These are phyloP conservation scores for Thuidium tamariscinum DNA, from an alignment of 225 moss, liverwort and hornwort genomes.

Conservation along the genomic window DNA sequence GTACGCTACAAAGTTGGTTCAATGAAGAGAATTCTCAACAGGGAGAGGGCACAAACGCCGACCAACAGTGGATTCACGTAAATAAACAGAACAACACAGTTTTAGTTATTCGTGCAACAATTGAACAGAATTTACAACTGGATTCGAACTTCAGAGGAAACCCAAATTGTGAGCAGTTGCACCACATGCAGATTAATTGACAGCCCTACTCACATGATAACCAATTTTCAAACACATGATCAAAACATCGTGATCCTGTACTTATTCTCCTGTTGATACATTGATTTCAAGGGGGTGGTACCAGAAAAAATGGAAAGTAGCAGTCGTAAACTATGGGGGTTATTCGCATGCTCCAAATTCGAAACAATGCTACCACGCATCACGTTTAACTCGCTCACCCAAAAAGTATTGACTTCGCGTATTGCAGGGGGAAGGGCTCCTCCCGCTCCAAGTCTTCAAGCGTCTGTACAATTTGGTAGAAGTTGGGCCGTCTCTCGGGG, in stretches of 20 bases:
- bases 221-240: neutral
- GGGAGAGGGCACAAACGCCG: neutral
- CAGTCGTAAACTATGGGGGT: neutral
- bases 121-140: neutral
- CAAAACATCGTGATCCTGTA: neutral
- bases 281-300: conserved; percentile 1
- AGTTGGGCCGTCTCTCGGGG: conserved; percentile 66
- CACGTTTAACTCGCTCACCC: conserved; percentile 3
- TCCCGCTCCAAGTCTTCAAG: conserved; percentile 35
- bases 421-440: conserved; percentile 15
- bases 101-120: neutral
- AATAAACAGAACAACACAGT: neutral
- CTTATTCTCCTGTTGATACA: neutral
- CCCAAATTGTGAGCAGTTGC: neutral
- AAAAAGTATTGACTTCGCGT: conserved; percentile 19
- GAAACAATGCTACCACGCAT: neutral
- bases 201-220: neutral
- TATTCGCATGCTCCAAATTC: neutral
- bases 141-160: neutral
- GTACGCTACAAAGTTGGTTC: neutral
- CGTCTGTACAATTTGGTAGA: conserved; percentile 60
- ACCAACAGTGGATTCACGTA: neutral
- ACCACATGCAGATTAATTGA: neutral
- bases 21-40: neutral
- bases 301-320: conserved; percentile 16